Percentiles rank a stretch among this genome's conserved stretches.
These are phyloP conservation scores for Gymnopilus dilepis DNA, from an alignment of 768 basidiomycete species.

Conservation along the genomic window DNA sequence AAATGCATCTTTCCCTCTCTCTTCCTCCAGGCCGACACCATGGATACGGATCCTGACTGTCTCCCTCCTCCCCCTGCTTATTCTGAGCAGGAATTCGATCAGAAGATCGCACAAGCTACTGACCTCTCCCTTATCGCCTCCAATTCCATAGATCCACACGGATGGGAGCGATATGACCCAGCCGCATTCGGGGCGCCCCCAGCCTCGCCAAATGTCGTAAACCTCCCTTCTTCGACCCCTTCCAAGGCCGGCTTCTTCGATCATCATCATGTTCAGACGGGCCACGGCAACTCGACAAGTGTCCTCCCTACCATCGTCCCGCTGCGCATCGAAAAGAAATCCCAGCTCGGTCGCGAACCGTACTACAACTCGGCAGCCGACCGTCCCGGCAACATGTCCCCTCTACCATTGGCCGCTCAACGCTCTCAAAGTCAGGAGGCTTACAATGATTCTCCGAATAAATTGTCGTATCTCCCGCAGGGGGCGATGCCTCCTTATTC, in stretches of 20 bases:
- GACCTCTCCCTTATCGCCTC: slow-evolving; percentile 41
- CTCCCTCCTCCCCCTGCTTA: slow-evolving; percentile 50
- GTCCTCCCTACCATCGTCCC: slow-evolving; percentile 22
- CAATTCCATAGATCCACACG: slow-evolving; percentile 39
- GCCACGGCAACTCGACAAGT: background rate
- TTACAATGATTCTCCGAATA: background rate
- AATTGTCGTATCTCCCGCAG: background rate
- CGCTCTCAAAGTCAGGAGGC: background rate
- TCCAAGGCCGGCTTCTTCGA: slow-evolving; percentile 1
- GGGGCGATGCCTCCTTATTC: background rate
- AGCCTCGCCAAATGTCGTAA: slow-evolving; percentile 1
- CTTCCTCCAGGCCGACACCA: slow-evolving; percentile 7
- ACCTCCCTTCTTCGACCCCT: slow-evolving; percentile 2
- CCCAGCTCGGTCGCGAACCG: slow-evolving; percentile 13
- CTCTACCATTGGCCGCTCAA: background rate
- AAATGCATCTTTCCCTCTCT: slow-evolving; percentile 1
- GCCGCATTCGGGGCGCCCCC: slow-evolving; percentile 26
- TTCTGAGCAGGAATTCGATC: slow-evolving; percentile 56
- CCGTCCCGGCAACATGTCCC: background rate
- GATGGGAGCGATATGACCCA: slow-evolving; percentile 56
- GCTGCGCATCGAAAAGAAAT: slow-evolving; percentile 34
- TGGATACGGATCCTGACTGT: slow-evolving; percentile 23
- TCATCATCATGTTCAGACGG: background rate
- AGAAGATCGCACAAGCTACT: slow-evolving; percentile 51
- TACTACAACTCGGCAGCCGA: background rate